Base-by-base conservation (phyloP, 768 basidiomycete species). In the Rhizopogon salebrosus region DNA sequence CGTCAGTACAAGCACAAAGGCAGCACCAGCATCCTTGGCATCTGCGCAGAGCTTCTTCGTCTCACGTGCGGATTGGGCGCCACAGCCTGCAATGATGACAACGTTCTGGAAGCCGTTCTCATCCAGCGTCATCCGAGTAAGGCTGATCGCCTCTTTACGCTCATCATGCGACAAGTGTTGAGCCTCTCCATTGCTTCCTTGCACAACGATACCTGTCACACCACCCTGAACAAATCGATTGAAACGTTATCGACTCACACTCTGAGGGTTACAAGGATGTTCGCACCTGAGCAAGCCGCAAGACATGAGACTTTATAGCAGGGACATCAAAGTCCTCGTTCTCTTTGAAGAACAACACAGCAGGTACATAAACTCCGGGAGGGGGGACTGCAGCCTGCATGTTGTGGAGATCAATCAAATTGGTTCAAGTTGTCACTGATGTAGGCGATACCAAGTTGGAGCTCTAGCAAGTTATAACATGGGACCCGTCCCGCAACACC, bases 21-120 rank as follows among this genome's bases (percentile, higher is more conserved):
- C 79, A 24, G 92, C 91, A n/a, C 92, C 91, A 3, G 89, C 89
- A 24, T 84, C 85, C 53, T 81, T 80, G 4, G 91, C 92, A 59
- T 92, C 87, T 9, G 69, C 64, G 59, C 84, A 85, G 14, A 93
- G 75, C 62, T 75, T 68, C 68, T 80, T 78, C 31, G 89, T 92
- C 66, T 91, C 89, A 16, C 83, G 75, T 0, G 89, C 84, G 2
- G 88, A 89, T 55, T 84, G 87, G 1, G 85, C 87, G 1, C 92
- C 92, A 4, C 90, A 92, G 1, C 92, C 92, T 5, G 87, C 92
- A 54, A 93, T 82, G 39, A 94, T 77, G 13, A 86, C 67, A 37
- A 83, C 78, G 37, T 85, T 70, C 43, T 77, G 65, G 67, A 87
- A 88, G 2, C 87, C 87, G 55, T 84, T 82, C 49, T 79, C 74